These are phyloP conservation scores for Penicillium atrosanguineum DNA, from an alignment of 495 filamentous ascomycete species.

Conservation along the genomic window DNA sequence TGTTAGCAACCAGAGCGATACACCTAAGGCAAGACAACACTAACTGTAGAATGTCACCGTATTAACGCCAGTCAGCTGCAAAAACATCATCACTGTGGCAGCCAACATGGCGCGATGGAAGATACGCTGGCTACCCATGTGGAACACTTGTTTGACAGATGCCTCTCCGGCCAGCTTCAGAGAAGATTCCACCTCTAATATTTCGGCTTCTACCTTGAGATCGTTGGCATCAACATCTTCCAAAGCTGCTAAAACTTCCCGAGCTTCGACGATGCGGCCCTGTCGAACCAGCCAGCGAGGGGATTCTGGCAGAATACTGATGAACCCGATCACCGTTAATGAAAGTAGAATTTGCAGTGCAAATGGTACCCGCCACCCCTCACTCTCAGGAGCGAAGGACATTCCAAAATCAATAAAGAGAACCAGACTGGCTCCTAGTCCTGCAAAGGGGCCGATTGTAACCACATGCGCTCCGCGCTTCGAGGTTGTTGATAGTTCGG, in stretches of 20 bases:
- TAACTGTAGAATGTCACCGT: constrained; percentile 54
- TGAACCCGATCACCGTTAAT: constrained; percentile 51
- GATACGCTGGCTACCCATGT: constrained; percentile 23
- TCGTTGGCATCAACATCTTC: constrained; percentile 22
- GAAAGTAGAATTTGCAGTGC: constrained; percentile 54
- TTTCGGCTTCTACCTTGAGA: constrained; percentile 25
- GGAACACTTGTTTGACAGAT: constrained; percentile 13
- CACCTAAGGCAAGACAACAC: neutral
- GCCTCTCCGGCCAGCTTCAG: constrained; percentile 19
- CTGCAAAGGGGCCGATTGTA: constrained; percentile 44
- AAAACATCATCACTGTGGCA: constrained; percentile 38
- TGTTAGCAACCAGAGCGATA: neutral
- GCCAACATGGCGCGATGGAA: constrained; percentile 24
- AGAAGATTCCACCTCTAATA: constrained; percentile 32
- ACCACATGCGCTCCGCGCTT: constrained; percentile 34
- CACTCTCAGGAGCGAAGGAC: constrained; percentile 35
- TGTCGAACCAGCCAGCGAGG: constrained; percentile 56
- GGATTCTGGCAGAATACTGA: constrained; percentile 59
- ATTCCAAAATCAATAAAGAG: constrained; percentile 42
- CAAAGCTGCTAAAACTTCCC: constrained; percentile 28
- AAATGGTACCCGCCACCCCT: constrained; percentile 45
- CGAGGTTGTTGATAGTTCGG: constrained; percentile 38
- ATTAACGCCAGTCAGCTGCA: constrained; percentile 57
- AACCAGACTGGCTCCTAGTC: constrained; percentile 41
- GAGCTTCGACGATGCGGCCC: constrained; percentile 48